phyloP scores from a whole-genome alignment of 345 rosid species.

The Citrus unshiu region DNA sequence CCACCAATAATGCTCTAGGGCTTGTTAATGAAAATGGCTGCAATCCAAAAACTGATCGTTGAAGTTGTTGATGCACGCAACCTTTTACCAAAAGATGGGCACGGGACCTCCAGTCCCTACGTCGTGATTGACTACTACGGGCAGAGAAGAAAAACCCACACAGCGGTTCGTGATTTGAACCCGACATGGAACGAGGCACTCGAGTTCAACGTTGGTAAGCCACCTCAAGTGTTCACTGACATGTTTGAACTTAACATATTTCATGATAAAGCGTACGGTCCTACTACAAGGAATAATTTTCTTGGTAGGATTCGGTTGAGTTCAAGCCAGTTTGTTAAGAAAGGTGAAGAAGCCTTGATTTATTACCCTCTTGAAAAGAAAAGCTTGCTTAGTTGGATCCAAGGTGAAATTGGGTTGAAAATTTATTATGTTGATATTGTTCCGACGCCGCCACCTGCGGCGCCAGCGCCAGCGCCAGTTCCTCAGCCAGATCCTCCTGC shows the following conservation, averaged over 20 bases:
- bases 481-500: conserved; percentile 19
- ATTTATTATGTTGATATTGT: conserved; percentile 58
- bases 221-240: conserved; percentile 57
- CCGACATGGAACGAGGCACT: conserved; percentile 77
- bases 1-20: background rate
- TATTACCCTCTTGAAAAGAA: conserved; percentile 69
- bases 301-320: conserved; percentile 67
- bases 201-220: conserved; percentile 59
- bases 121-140: conserved; percentile 77
- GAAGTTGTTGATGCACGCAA: conserved; percentile 79
- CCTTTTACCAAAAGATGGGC: conserved; percentile 75
- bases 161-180: conserved; percentile 57
- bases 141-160: conserved; percentile 56
- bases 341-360: conserved; percentile 84
- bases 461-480: conserved; percentile 18
- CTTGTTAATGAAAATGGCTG: conserved; percentile 14
- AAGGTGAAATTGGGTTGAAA: conserved; percentile 76
- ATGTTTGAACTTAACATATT: conserved; percentile 65
- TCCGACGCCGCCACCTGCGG: conserved; percentile 18
- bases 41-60: conserved; percentile 55
- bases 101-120: conserved; percentile 86
- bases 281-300: conserved; percentile 55
- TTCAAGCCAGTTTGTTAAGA: conserved; percentile 65
- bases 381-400: conserved; percentile 49
- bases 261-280: conserved; percentile 75